Percentiles rank a stretch among this genome's conserved stretches.
Conservation (phyloP, 306 rosid genomes). For the Gastrolobium villosum region DNA sequence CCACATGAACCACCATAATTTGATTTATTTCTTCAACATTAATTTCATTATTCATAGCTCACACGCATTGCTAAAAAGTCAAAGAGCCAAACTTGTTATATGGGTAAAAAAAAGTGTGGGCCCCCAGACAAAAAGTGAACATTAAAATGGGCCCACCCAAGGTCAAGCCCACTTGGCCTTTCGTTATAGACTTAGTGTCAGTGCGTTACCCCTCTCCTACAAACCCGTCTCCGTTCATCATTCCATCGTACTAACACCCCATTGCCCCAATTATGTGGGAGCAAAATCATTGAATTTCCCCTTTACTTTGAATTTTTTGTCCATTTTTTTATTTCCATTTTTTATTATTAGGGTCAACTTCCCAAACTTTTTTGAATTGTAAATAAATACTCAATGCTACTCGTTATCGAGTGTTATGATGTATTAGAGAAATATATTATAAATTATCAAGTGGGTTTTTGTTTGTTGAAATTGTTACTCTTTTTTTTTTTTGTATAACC, state of each 20-base stretch:
- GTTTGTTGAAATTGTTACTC: too few relatives aligned
- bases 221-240: neutral
- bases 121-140: conserved; percentile 48
- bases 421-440: too few relatives aligned
- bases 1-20: too few relatives aligned
- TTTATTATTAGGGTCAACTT: conserved; percentile 21
- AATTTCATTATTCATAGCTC: too few relatives aligned
- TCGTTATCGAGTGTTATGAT: too few relatives aligned
- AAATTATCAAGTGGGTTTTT: too few relatives aligned
- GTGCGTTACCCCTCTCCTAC: conserved; percentile 40
- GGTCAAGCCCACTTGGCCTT: conserved; percentile 58
- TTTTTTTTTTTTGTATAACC: too few relatives aligned
- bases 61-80: conserved; percentile 21
- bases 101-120: conserved; percentile 51
- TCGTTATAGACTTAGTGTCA: neutral
- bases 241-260: neutral
- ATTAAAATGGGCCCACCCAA: conserved; percentile 52
- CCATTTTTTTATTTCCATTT: neutral
- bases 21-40: too few relatives aligned
- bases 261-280: conserved; percentile 60
- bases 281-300: conserved; percentile 45
- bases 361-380: neutral
- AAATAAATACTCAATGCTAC: neutral
- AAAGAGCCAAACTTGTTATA: conserved; percentile 19
- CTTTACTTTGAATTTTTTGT: conserved; percentile 44